Conservation (phyloP, 2,329 filamentous ascomycete genomes). For the Raffaelea arxii region DNA sequence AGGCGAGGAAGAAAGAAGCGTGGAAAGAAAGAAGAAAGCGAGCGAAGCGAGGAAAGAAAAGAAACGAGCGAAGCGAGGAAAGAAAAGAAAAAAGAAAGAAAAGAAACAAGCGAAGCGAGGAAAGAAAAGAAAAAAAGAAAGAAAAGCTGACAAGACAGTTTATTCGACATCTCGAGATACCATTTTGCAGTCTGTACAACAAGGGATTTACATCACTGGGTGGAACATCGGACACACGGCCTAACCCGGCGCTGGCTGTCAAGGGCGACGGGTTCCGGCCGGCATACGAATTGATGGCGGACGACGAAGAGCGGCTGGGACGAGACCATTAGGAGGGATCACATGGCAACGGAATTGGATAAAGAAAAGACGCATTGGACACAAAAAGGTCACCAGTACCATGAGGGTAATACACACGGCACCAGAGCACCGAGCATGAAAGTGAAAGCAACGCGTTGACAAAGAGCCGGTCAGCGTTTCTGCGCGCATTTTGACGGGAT, state of each 20-base stretch:
- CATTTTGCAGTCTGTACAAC: conserved; percentile 84
- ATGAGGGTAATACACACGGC: no score
- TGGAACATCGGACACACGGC: conserved; percentile 77
- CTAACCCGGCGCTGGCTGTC: conserved; percentile 64
- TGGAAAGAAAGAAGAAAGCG: no score
- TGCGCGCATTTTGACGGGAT: no score
- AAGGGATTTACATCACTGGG: conserved; percentile 60
- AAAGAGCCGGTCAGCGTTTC: no score
- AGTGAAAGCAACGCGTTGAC: no score
- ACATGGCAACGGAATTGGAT: neutral
- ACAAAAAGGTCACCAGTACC: neutral
- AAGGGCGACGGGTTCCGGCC: conserved; percentile 46
- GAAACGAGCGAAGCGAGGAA: no score
- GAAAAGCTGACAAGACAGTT: conserved; percentile 49
- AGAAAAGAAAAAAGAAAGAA: no score
- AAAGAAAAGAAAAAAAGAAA: no score
- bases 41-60: no score
- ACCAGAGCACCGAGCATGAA: no score
- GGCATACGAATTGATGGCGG: conserved; percentile 65
- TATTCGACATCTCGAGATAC: conserved; percentile 66
- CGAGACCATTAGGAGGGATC: conserved; percentile 41
- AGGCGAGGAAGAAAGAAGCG: no score
- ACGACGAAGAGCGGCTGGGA: conserved; percentile 70
- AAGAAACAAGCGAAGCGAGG: no score
- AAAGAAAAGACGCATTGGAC: neutral